phyloP scores from a whole-genome alignment of 345 rosid species.

The Cardamine chenopodiifolia region DNA sequence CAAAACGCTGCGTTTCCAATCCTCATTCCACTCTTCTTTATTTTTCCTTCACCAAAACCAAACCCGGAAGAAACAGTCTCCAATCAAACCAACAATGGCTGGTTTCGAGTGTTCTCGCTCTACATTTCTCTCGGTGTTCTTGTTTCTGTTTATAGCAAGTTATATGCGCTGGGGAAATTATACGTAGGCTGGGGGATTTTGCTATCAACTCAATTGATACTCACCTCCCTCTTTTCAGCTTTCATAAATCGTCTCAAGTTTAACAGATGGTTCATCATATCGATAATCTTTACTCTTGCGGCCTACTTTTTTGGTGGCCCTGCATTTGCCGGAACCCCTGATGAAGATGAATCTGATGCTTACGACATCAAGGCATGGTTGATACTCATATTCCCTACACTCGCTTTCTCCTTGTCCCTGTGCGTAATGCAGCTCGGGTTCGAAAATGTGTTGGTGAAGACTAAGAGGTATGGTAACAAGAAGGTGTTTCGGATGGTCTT shows the following conservation, averaged over 20 bases:
- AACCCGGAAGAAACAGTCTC: slow-evolving; percentile 12
- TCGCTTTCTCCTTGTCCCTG: slow-evolving; percentile 41
- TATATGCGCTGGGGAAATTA: slow-evolving; percentile 37
- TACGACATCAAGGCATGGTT: slow-evolving; percentile 38
- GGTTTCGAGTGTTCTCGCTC: slow-evolving; percentile 33
- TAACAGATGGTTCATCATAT: slow-evolving; percentile 50
- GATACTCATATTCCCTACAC: slow-evolving; percentile 34
- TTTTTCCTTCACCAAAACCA: slow-evolving; percentile 24
- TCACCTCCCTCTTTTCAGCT: slow-evolving; percentile 51
- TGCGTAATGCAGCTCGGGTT: slow-evolving; percentile 40
- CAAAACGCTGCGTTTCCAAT: slow-evolving; percentile 41
- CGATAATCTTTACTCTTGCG: slow-evolving; percentile 40
- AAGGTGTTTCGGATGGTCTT: slow-evolving; percentile 40
- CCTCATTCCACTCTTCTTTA: slow-evolving; percentile 41
- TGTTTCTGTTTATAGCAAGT: slow-evolving; percentile 41
- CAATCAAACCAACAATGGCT: background rate
- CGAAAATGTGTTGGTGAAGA: slow-evolving; percentile 32
- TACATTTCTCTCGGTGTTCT: too few relatives aligned
- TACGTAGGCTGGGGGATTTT: slow-evolving; percentile 49
- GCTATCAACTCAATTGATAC: slow-evolving; percentile 53
- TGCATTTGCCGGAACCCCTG: slow-evolving; percentile 35
- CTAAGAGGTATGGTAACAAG: slow-evolving; percentile 37
- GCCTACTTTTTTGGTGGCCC: slow-evolving; percentile 21
- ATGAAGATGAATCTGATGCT: slow-evolving; percentile 34
- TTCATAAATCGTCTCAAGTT: slow-evolving; percentile 53